These are phyloP conservation scores for Allantophomopsis lycopodina DNA, from an alignment of 2,329 filamentous ascomycete species.

Conservation along the genomic window DNA sequence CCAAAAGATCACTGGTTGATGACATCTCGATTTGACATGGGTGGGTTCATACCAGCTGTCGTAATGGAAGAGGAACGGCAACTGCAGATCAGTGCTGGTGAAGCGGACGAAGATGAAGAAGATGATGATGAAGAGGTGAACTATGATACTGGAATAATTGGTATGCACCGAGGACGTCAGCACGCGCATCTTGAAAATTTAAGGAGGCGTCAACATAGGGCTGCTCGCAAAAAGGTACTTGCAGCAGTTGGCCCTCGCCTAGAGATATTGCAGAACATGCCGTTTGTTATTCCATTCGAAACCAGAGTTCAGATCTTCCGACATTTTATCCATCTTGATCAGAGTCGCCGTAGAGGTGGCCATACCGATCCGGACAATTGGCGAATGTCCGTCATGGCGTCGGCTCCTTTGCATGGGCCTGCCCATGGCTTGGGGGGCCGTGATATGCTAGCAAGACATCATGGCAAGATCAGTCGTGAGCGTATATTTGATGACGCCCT, in stretches of 20 bases:
- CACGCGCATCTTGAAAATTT: slow-evolving; percentile 48
- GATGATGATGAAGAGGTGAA: slow-evolving; percentile 22
- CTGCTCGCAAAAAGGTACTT: slow-evolving; percentile 55
- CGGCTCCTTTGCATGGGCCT: slow-evolving; percentile 3
- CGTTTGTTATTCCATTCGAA: slow-evolving; percentile 89
- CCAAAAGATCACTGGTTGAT: slow-evolving; percentile 86
- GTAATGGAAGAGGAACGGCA: slow-evolving; percentile 79
- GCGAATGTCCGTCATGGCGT: slow-evolving; percentile 41
- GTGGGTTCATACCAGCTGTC: slow-evolving; percentile 72
- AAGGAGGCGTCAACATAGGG: slow-evolving; percentile 49
- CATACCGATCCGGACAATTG: slow-evolving; percentile 61
- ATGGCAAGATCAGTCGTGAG: slow-evolving; percentile 67
- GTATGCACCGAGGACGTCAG: slow-evolving; percentile 46
- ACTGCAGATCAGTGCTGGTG: slow-evolving; percentile 49
- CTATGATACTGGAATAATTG: slow-evolving; percentile 23
- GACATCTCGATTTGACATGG: slow-evolving; percentile 78
- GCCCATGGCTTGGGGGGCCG: slow-evolving; percentile 8
- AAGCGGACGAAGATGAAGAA: slow-evolving; percentile 37
- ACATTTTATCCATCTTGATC: slow-evolving; percentile 80
- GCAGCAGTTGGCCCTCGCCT: slow-evolving; percentile 74
- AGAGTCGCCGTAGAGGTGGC: slow-evolving; percentile 59
- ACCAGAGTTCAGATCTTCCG: slow-evolving; percentile 87
- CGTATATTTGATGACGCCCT: slow-evolving; percentile 79
- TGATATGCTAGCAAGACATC: slow-evolving; percentile 42
- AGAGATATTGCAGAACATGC: slow-evolving; percentile 89